A percentile compares a stretch with the other conserved stretches of the same genome.
These are phyloP conservation scores for Boletus speciosus DNA, from an alignment of 768 basidiomycete species.

Conservation along the genomic window DNA sequence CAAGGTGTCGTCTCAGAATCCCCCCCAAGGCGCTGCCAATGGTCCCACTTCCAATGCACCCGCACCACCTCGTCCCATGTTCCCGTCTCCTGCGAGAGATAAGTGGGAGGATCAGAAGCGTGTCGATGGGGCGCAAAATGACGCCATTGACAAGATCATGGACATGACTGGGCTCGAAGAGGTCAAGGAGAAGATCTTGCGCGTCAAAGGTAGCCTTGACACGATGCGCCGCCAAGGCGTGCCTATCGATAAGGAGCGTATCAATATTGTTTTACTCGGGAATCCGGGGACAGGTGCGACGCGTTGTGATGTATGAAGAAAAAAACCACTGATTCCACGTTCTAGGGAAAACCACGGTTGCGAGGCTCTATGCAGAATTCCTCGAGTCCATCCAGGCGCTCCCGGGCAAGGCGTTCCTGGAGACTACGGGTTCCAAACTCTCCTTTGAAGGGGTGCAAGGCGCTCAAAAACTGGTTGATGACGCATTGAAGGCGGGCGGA, in stretches of 20 bases:
- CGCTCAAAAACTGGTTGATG: slow-evolving; percentile 50
- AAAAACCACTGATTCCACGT: background rate
- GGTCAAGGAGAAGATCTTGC: slow-evolving; percentile 59
- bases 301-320: background rate
- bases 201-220: slow-evolving; percentile 58
- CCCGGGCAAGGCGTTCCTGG: slow-evolving; percentile 52
- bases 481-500: slow-evolving; percentile 51
- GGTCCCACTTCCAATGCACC: slow-evolving; percentile 1
- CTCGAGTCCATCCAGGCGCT: slow-evolving; percentile 53
- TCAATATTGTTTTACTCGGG: slow-evolving; percentile 61
- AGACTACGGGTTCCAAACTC: slow-evolving; percentile 61
- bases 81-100: slow-evolving; percentile 36
- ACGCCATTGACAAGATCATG: slow-evolving; percentile 64
- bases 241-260: slow-evolving; percentile 51
- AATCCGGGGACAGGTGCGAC: slow-evolving; percentile 70
- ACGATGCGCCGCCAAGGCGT: slow-evolving; percentile 49
- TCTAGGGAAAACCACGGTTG: slow-evolving; percentile 68
- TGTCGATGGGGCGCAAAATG: slow-evolving; percentile 48
- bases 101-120: slow-evolving; percentile 61
- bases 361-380: slow-evolving; percentile 62
- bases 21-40: background rate
- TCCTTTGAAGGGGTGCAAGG: slow-evolving; percentile 56
- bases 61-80: slow-evolving; percentile 8
- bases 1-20: background rate
- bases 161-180: slow-evolving; percentile 64